Base-by-base conservation (phyloP, 31 red algal genomes). In the Asparagopsis taxiformis region DNA sequence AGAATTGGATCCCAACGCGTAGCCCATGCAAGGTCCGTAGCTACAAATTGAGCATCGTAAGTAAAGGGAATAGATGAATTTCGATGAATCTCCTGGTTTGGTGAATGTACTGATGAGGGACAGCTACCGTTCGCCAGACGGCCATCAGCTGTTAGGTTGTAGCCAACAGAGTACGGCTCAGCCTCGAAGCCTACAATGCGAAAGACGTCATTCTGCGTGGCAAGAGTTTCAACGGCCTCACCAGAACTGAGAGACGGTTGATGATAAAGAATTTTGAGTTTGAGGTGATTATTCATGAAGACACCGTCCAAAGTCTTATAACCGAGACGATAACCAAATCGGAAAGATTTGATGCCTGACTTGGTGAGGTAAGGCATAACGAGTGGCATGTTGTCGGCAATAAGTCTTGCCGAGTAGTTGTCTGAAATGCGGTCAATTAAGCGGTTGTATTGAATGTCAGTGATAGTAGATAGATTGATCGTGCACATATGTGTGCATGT, bases 181-280 rank as follows among this genome's bases (percentile, higher is more conserved):
- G 88, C 95, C 72, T 94, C 85, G 68, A 98, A 98, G n/a, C 95
- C 95, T 13, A 98, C 95, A 44, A 98, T 82, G 31, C 88, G 84
- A 79, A 77, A 94, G 30, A 51, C 81, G 17, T 85, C 64, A 17
- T 50, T 55, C 1, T 55, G 49, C 2, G 57, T 15, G 15, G 66
- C 70, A 48, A 77, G 54, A 13, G 69, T 46, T 26, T 81, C 75
- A 31, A 75, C 55, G 20, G 87, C 75, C 33, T 77, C 77, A 23
- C 77, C 87, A 1, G 68, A 30, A 20, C 60, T 59, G 7, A 78
- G 30, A 13, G 63, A 68, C 4, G 94, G 94, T 43, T 68, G 19
- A 68, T 98, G 94, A 51, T 91, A 98, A 9, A 88, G 71, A 49
- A 98, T 77, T 35, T 61, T 91, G 30, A 98, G 84, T 35, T 31